phyloP scores from a whole-genome alignment of 768 basidiomycete species.

The Pleurotus salmoneostramineus region DNA sequence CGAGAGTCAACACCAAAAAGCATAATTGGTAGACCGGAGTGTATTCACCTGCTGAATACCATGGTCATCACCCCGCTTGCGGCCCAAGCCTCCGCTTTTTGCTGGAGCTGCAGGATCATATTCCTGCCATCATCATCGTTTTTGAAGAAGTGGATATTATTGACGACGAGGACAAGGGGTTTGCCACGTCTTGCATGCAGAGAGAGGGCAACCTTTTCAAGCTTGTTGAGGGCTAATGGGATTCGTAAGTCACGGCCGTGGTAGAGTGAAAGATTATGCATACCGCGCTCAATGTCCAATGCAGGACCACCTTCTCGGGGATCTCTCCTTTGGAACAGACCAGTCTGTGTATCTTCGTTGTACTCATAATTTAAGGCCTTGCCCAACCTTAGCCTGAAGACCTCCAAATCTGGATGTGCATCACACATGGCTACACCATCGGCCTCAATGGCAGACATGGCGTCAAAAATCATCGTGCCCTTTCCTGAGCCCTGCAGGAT shows the following conservation, averaged over 20 bases:
- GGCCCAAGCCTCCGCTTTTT: constrained; percentile 83
- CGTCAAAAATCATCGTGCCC: constrained; percentile 79
- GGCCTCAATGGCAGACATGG: constrained; percentile 71
- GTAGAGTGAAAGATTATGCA: background rate
- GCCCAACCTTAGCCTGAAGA: constrained; percentile 81
- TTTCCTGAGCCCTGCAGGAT: constrained; percentile 67
- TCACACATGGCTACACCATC: constrained; percentile 72
- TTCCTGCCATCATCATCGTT: constrained; percentile 75
- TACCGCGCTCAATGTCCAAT: constrained; percentile 79
- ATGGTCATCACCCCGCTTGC: constrained; percentile 69
- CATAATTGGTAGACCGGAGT: constrained; percentile 3
- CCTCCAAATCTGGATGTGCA: constrained; percentile 83
- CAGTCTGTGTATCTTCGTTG: constrained; percentile 78
- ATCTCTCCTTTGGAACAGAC: constrained; percentile 78
- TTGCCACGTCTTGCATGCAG: constrained; percentile 50
- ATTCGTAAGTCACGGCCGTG: background rate
- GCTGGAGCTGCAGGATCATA: constrained; percentile 83
- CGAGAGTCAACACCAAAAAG: constrained; percentile 9
- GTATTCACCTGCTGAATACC: constrained; percentile 68
- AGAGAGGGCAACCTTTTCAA: constrained; percentile 80
- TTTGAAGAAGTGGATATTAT: constrained; percentile 73
- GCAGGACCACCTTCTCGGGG: constrained; percentile 82
- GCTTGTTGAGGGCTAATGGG: constrained; percentile 65
- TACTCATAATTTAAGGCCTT: constrained; percentile 86
- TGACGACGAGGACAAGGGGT: constrained; percentile 78